Base-by-base conservation (phyloP, 257 asterid species). In the Solanum infundibuliforme region DNA sequence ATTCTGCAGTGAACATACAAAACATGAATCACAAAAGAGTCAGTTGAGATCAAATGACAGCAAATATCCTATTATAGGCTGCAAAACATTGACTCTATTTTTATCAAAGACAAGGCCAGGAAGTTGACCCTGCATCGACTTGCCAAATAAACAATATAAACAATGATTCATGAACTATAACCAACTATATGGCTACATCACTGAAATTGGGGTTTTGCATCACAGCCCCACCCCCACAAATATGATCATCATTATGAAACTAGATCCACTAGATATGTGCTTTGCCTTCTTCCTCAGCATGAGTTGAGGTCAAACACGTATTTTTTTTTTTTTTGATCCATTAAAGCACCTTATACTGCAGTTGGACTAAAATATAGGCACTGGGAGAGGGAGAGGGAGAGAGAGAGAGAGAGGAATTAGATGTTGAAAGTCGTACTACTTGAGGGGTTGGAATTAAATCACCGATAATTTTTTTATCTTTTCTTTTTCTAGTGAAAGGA, bases 1-100 rank as follows among this genome's bases (percentile, higher is more conserved):
- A 97, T 89, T 95, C 99, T 97, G 99, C 94, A 48, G 68, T 81
- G 68, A 81, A 81, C 41, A 81, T 81, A 81, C 41, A 46, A 29
- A 81, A 81, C 29, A 81, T 81, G 43, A 48, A 81, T 18, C 69
- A 48, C 29, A 48, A 81, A 81, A 46, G 68, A 81, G 85, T 81
- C 69, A 81, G 85, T 18, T 48, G 25, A 81, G 85, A 81, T 81
- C 41, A 46, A 81, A 46, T 29, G 68, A 81, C 85, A 81, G 41
- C 10, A 79, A 79, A 81, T 81, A 48, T 27, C 39, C 41, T 46
- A 48, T 29, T 48, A 29, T 8, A 81, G 68, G 11, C 85, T 18
- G 69, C 85, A 29, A 81, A 81, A 48, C 31, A 29, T 31, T 48
- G n/a, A 29, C 41, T 48, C 11, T 46, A 18, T 46, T 81, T 81